Base-by-base conservation (phyloP, 169 alveolate genomes). In the Babesia bovis region DNA sequence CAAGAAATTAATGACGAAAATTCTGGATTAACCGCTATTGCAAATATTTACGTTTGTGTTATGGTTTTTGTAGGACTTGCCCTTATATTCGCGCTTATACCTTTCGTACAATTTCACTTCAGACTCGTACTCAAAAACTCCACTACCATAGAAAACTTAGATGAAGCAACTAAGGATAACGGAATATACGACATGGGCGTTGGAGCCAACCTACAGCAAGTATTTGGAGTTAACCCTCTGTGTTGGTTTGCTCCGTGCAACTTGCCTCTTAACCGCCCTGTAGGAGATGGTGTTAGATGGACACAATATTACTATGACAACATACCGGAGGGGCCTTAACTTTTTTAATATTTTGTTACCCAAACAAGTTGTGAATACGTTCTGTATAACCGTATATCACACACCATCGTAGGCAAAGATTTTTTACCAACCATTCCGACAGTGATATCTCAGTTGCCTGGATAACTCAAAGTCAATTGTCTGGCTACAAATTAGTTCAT, bases 261-360 rank as follows among this genome's bases (percentile, higher is more conserved):
- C 50, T 77, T 87, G n/a, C 85, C 90, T 40, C 85, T 93, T 12
- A 89, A 89, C 33, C 75, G 95, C 32, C 96, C 96, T 1, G 96
- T 90, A 13, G 96, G 96, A 0, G 96, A 93, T 66, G 96, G 96
- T 21, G 96, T 93, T 23, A 70, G 96, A 6, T 93, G 96, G 96
- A 85, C 94, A 32, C 90, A 79, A 53, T 71, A 81, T 41, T 78
- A 60, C 60, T 81, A 81, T 52, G 67, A 57, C 58, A 44, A 35
- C 35, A 69, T 81, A 42, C 84, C 88, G 36, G 81, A 81, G 45
- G 82, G 76, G 65, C 78, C 73, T 53, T 81, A 78, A 41, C 17
- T 12, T 26, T 63, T 5, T 47, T 63, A 63, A 63, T 63, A 30
- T 63, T 73, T 72, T 38, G 13, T 38, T n/a, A n/a, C n/a, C n/a